A percentile compares a stretch with the other conserved stretches of the same genome.
These are phyloP conservation scores for Saccharomycopsis schoenii DNA, from an alignment of 805 yeast species.

Conservation along the genomic window DNA sequence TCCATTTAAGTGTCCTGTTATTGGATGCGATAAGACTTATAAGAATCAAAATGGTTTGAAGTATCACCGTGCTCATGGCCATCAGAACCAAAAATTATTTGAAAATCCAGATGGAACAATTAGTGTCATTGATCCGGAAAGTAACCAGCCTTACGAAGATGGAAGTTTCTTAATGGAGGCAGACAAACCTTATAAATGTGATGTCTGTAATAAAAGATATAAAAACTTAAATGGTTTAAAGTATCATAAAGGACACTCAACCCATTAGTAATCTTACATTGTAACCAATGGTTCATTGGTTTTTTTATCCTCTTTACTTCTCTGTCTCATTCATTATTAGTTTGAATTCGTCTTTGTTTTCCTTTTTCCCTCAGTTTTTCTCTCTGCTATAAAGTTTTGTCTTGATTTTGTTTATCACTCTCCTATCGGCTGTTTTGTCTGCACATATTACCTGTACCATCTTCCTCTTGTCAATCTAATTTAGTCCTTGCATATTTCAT, in stretches of 20 bases:
- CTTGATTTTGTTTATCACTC: neutral
- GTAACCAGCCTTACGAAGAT: slow-evolving; percentile 82
- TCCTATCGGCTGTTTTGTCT: neutral
- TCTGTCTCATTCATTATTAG: neutral
- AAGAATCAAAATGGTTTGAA: slow-evolving; percentile 96
- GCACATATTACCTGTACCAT: too few relatives aligned
- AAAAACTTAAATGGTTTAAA: slow-evolving; percentile 93
- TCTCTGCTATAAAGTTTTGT: neutral
- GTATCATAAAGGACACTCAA: slow-evolving; percentile 97
- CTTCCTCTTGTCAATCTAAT: neutral
- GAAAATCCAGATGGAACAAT: slow-evolving; percentile 90
- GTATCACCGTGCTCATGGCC: slow-evolving; percentile 93
- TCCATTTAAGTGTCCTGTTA: slow-evolving; percentile 95
- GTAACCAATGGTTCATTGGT: too few relatives aligned
- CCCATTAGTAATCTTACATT: slow-evolving; percentile 44
- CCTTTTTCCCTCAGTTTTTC: neutral
- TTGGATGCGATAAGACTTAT: slow-evolving; percentile 95
- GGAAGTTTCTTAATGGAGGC: slow-evolving; percentile 84
- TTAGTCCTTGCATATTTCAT: neutral
- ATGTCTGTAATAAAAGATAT: slow-evolving; percentile 95
- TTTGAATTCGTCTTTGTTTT: neutral
- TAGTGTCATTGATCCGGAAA: slow-evolving; percentile 85
- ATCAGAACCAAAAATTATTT: slow-evolving; percentile 86
- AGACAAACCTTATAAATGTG: slow-evolving; percentile 97
- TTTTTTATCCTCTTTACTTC: neutral